Evolutionary conservation across 306 rosid species (phyloP), one percentile per base, ranked within the genome.

Genomic region (Pyrus communis): DNA sequence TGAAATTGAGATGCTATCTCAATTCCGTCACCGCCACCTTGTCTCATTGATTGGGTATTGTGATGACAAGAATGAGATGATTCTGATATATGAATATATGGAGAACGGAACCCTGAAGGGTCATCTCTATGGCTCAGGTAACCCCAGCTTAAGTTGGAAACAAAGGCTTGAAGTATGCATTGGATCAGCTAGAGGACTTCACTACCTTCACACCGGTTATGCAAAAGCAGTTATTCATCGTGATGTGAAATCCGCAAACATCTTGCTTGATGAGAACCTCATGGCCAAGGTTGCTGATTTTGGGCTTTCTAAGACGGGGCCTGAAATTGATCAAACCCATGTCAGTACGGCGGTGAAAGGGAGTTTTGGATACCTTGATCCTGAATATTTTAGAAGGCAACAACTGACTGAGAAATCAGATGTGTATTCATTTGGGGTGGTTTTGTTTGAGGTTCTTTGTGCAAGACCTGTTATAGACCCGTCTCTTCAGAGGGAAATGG

Each of bases 211-310:
- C 82, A 93, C 97, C 7, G 92, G 98, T 76, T 85, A 91, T 81
- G 91, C 96, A 61, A 93, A 89, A 83, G 97, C 96, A 9, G 91
- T 93, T 75, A 93, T 93, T 79, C 97, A 93, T 75, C 97, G 98
- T 0, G 96, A 93, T 4, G 98, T 91, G 73, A 93, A 93, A 80
- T 89, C 98, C 15, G 98, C 98, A 7, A 93, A 89, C 69, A 93
- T 93, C 62, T 85, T 93, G 51, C 93, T 93, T 28, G 98, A 93
- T 21, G 98, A 93, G 82, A 91, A 89, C 74, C 90, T 93, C 28
- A 93, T 91, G 97, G 97, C 98, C 42, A 93, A 91, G 80, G 98
- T 93, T 63, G 96, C 98, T 67, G 98, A 91, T 81, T 91, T 93
- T 11, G 97, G 97, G 59, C 84, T 93, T 55, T 91, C 98, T 8